Base-by-base conservation (phyloP, 768 basidiomycete genomes). In the Naganishia onofrii region DNA sequence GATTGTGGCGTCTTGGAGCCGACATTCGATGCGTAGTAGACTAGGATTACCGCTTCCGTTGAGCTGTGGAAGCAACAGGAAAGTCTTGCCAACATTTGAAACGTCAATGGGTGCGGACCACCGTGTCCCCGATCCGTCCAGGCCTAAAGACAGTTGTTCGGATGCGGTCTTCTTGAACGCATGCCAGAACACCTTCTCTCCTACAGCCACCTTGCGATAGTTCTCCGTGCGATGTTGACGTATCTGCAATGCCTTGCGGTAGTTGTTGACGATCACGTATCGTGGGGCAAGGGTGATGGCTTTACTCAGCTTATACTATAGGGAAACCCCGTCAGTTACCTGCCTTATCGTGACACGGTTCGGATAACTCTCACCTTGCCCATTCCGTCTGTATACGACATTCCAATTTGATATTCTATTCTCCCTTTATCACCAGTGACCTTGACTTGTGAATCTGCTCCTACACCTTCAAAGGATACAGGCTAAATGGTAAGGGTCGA, bases 21-120 rank as follows among this genome's bases (percentile, higher is more conserved):
- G 88, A 75, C 93, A 85, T 76, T 93, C 86, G 1, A 92, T 63
- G 28, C 68, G 68, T 6, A 69, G 48, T 54, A 69, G 38, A 46
- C 60, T 63, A 32, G 56, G 44, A 34, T 58, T 32, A 23, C 42
- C 46, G 46, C 38, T 48, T 26, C n/a, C 69, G 28, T 52, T 60
- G 15, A 64, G 46, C 29, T 53, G 69, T 52, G 36, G 69, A 34
- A 46, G 52, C 51, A 44, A 32, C 17, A 79, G 54, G 52, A 77
- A 66, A 4, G 72, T 78, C 85, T 31, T 85, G 83, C 96, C 96
- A 70, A 99, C 91, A 74, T 95, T 90, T 76, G 93, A 88, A 44
- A 97, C 85, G 77, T 91, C 92, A 81, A 98, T 88, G 0, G 93
- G 91, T 0, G 93, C 84, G 1, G 95, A 92, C 93, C 93, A 96